Percentiles rank a stretch among this genome's conserved stretches.
Conservation (phyloP, 1,284 basidiomycete genomes). For the Ceratobasidium theobromae region DNA sequence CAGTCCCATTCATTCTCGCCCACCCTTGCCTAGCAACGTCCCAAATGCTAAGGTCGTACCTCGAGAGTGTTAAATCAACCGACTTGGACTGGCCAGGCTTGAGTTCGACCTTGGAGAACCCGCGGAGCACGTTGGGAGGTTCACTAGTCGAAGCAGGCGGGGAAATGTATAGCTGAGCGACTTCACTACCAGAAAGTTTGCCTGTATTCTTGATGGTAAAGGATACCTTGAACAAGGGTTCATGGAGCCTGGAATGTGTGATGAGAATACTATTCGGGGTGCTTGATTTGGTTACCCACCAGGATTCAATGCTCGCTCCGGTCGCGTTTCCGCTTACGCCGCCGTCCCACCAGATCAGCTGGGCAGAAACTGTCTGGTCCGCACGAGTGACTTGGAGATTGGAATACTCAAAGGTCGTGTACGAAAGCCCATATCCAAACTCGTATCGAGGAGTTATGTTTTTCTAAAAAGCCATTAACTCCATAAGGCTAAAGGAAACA, state of each 20-base stretch:
- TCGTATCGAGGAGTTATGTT: conserved; percentile 50
- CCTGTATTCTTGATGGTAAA: conserved; percentile 38
- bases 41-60: conserved; percentile 37
- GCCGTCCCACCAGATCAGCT: conserved; percentile 34
- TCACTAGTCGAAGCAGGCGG: conserved; percentile 26
- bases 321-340: conserved; percentile 31
- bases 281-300: not conserved
- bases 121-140: conserved; percentile 40
- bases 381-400: conserved; percentile 39
- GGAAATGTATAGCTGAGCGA: conserved; percentile 35
- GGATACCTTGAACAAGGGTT: conserved; percentile 33
- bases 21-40: conserved; percentile 36
- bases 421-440: conserved; percentile 54
- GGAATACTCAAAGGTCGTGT: conserved; percentile 53
- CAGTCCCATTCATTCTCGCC: conserved; percentile 31
- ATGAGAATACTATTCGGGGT: not conserved
- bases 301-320: conserved; percentile 21
- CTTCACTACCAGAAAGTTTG: conserved; percentile 30
- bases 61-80: conserved; percentile 44
- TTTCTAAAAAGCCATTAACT: conserved; percentile 42
- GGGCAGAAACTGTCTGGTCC: conserved; percentile 2
- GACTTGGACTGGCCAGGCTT: conserved; percentile 47
- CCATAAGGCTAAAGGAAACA: not conserved
- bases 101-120: conserved; percentile 51
- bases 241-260: conserved; percentile 29